A percentile compares a stretch with the other conserved stretches of the same genome.
Conservation (phyloP, 2,329 filamentous ascomycete genomes). For the Gaeumannomyces sp. region DNA sequence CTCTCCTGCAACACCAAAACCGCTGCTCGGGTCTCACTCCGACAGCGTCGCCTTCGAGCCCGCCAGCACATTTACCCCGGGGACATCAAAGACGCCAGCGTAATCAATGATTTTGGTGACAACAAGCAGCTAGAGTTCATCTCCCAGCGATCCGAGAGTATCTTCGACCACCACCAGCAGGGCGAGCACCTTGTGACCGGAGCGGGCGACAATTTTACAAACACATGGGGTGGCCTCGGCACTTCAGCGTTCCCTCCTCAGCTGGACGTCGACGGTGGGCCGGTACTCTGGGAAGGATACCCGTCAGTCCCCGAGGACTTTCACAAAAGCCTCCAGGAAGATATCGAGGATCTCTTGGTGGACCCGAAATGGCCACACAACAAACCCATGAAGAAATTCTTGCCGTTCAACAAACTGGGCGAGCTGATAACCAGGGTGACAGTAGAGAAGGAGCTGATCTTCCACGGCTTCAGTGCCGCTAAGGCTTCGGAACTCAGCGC, state of each 20-base stretch:
- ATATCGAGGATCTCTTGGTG: not conserved
- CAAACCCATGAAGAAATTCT: not conserved
- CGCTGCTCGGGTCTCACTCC: not conserved
- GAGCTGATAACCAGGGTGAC: conserved; percentile 1
- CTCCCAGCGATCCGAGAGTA: not conserved
- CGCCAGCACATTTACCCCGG: not conserved
- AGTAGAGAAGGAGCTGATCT: conserved; percentile 1
- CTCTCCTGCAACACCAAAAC: not conserved
- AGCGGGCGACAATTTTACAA: not conserved
- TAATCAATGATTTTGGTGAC: not conserved
- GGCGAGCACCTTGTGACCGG: not conserved
- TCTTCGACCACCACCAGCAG: not conserved
- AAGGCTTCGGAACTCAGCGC: not conserved
- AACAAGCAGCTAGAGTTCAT: not conserved
- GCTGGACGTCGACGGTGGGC: not conserved
- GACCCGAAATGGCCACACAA: not conserved
- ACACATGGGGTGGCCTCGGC: not conserved
- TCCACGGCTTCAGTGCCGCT: not conserved
- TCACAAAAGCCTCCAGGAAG: not conserved
- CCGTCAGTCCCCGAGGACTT: not conserved
- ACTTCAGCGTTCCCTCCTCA: not conserved
- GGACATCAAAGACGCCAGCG: not conserved
- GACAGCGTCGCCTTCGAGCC: not conserved
- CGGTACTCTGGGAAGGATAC: not conserved
- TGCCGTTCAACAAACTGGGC: conserved; percentile 3